Percentiles rank a stretch among this genome's conserved stretches.
Conservation (phyloP, 345 rosid species). For the Sapria himalayana region DNA sequence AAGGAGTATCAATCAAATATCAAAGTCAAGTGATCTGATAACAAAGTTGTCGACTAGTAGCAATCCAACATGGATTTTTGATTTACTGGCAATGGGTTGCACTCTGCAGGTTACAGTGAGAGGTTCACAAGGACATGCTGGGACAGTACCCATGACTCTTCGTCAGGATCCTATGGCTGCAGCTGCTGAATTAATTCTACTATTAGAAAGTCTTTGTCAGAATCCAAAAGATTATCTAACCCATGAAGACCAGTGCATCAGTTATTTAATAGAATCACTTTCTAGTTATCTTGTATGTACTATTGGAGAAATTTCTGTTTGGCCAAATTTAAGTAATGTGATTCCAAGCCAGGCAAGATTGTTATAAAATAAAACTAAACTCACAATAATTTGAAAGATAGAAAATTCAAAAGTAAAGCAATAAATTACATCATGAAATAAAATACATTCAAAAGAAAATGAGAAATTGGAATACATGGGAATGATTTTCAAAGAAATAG, state of each 20-base stretch:
- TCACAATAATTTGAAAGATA: too few relatives aligned
- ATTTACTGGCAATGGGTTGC: too few relatives aligned
- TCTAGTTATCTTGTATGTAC: constrained; percentile 81
- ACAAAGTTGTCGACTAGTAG: too few relatives aligned
- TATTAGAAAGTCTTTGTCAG: constrained; percentile 60
- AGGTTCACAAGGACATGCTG: constrained; percentile 98
- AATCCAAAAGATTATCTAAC: constrained; percentile 47
- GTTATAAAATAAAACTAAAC: too few relatives aligned
- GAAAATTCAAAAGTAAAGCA: too few relatives aligned
- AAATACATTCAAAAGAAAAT: too few relatives aligned
- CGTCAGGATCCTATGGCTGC: constrained; percentile 94
- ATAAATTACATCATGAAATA: too few relatives aligned
- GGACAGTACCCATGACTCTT: constrained; percentile 93
- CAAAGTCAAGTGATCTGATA: too few relatives aligned
- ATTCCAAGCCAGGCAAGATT: constrained; percentile 95
- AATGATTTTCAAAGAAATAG: too few relatives aligned
- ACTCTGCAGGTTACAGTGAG: constrained; percentile 55
- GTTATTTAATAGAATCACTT: constrained; percentile 29
- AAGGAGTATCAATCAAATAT: too few relatives aligned
- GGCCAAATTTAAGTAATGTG: constrained; percentile 98
- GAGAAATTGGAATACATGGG: too few relatives aligned
- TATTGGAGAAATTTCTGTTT: constrained; percentile 84
- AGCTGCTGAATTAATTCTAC: constrained; percentile 65
- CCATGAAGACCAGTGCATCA: constrained; percentile 29
- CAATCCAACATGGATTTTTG: too few relatives aligned